Percentiles rank a stretch among this genome's conserved stretches.
These are phyloP conservation scores for Cladophialophora bantiana DNA, from an alignment of 2,329 filamentous ascomycete genomes.

Conservation along the genomic window DNA sequence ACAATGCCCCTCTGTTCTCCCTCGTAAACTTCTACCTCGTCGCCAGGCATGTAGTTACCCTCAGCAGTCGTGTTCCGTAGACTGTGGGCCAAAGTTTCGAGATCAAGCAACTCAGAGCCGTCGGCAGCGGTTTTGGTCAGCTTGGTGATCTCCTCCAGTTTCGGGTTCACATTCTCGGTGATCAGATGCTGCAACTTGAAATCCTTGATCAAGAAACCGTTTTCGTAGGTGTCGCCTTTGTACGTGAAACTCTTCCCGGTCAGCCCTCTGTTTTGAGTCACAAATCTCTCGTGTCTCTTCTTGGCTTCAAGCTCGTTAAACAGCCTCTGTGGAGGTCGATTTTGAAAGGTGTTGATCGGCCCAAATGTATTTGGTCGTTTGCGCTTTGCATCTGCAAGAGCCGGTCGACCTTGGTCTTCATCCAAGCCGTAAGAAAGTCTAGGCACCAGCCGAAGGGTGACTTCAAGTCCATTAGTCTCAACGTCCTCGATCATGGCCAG, in stretches of 20 bases:
- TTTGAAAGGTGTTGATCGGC: conserved; percentile 59
- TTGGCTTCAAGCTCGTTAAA: conserved; percentile 94
- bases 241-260: conserved; percentile 79
- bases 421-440: conserved; percentile 89
- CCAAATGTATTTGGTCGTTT: conserved; percentile 70
- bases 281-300: conserved; percentile 76
- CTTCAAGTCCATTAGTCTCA: conserved; percentile 89
- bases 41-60: conserved; percentile 86
- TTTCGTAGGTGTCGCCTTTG: conserved; percentile 86
- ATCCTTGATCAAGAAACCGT: conserved; percentile 92
- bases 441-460: conserved; percentile 85
- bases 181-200: conserved; percentile 86
- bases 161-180: conserved; percentile 91
- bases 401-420: conserved; percentile 66
- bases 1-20: conserved; percentile 93
- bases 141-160: conserved; percentile 92
- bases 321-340: conserved; percentile 82
- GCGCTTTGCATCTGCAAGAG: conserved; percentile 70
- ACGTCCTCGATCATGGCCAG: conserved; percentile 91
- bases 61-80: conserved; percentile 83
- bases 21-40: conserved; percentile 94
- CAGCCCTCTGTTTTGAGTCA: conserved; percentile 58
- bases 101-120: conserved; percentile 90
- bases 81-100: conserved; percentile 87
- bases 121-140: conserved; percentile 90